Evolutionary conservation across 345 rosid species (phyloP), one percentile per base, ranked within the genome.

Genomic region (Chamaenerion angustifolium): DNA sequence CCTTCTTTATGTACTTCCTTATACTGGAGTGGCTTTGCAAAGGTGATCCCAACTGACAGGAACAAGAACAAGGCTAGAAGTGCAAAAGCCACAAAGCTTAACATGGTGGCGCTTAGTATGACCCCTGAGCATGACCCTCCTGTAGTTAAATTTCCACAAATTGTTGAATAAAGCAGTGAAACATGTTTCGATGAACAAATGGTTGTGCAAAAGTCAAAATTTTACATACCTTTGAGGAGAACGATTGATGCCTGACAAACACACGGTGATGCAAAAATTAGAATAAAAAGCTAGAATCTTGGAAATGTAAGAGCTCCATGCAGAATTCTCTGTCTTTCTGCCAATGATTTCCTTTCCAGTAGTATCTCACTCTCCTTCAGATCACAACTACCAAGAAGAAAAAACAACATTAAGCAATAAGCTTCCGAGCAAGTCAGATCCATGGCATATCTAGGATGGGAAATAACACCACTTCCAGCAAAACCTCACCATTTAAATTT

Each of bases 1-100:
- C 88, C 94, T 80, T 74, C 98, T 67, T 70, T 86, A 59, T 83
- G 98, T 54, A 86, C 80, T 66, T 90, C 95, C 76, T 90, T 90
- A 68, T 90, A 90, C 65, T 79, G 92, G 56, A 90, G 81, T 50
- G 86, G 67, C 74, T 83, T 86, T 53, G 92, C 95, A 12, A 81
- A 58, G 8, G 92, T 81, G 15, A 90, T 83, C 18, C 98, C 98
- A 6, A 79, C 55, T 0, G 98, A 83, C 54, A 90, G 92, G 73
- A 90, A 79, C 60, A 90, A 54, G 50, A 86, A 62, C 67, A 90
- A 58, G 10, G 63, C 62, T 56, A 90, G 64, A 49, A 83, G 79
- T 10, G 65, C 57, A 43, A 73, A 46, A 16, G 80, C 71, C 62
- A 78, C 77, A 17, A 66, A 19, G 35, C 73, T 69, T 17, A 90